A percentile compares a stretch with the other conserved stretches of the same genome.
phyloP scores from a whole-genome alignment of 2,329 filamentous ascomycete species.

The Curvularia eragrostidis region DNA sequence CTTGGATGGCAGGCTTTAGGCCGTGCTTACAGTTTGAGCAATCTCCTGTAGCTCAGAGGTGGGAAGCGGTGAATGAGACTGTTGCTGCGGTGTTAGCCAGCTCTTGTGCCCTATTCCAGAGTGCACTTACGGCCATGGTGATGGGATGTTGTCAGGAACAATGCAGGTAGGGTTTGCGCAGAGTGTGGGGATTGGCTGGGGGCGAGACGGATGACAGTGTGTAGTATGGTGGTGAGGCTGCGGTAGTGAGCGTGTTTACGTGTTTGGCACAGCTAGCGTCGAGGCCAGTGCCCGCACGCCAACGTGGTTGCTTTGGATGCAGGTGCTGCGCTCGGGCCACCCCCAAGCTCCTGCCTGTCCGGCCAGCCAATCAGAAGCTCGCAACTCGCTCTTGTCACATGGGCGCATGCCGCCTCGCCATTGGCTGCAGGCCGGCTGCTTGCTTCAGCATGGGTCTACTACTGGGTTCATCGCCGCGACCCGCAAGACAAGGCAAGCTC shows the following conservation, averaged over 20 bases:
- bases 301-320: conserved; percentile 13
- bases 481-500: conserved; percentile 9
- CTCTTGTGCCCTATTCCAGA: neutral
- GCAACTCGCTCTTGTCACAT: neutral
- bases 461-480: conserved; percentile 9
- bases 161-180: conserved; percentile 14
- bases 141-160: conserved; percentile 19
- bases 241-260: conserved; percentile 8
- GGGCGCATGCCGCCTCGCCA: conserved; percentile 9
- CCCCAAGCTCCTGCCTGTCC: neutral
- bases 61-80: conserved; percentile 39
- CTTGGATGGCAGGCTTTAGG: neutral
- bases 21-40: conserved; percentile 36
- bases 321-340: conserved; percentile 2
- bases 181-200: conserved; percentile 14
- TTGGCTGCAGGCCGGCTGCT: conserved; percentile 7
- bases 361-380: conserved; percentile 2
- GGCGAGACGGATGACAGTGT: neutral
- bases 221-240: neutral
- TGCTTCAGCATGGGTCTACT: neutral
- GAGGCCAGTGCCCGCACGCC: conserved; percentile 6
- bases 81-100: conserved; percentile 2
- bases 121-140: conserved; percentile 39
- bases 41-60: conserved; percentile 43
- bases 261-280: conserved; percentile 12